phyloP scores from a whole-genome alignment of 2,329 filamentous ascomycete genomes.

The Paracamarosporium sp. region DNA sequence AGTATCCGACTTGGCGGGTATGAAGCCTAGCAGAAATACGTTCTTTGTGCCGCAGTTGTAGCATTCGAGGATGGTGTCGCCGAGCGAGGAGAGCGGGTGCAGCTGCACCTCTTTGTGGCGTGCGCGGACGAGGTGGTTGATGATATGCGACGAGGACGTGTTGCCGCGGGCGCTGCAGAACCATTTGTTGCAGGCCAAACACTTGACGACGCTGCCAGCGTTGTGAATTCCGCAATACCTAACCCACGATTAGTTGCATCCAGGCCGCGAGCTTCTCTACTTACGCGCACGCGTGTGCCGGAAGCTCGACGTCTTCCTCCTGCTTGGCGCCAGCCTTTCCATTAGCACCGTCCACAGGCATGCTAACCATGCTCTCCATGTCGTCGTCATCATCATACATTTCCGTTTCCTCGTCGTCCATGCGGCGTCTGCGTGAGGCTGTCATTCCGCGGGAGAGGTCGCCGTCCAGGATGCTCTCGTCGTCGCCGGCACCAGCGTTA shows the following conservation, averaged over 20 bases:
- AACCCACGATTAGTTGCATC: conserved; percentile 10
- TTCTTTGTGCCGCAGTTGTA: conserved; percentile 99
- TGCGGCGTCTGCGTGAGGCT: conserved; percentile 66
- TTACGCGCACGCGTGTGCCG: conserved; percentile 93
- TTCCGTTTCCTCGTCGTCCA: conserved; percentile 86
- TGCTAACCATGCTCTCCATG: conserved; percentile 76
- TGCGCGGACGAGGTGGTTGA: conserved; percentile 96
- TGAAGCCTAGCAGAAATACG: conserved; percentile 95
- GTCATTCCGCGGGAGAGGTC: conserved; percentile 64
- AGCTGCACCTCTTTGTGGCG: conserved; percentile 99
- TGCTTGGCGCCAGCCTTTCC: conserved; percentile 59
- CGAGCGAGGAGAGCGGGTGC: conserved; percentile 89
- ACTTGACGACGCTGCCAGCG: conserved; percentile 93
- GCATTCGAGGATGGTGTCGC: conserved; percentile 96
- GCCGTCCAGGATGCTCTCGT: conserved; percentile 81
- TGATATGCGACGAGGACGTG: conserved; percentile 94
- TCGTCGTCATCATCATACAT: conserved; percentile 82
- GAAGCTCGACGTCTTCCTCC: conserved; percentile 85
- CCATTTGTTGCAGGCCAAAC: conserved; percentile 95
- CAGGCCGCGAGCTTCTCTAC: conserved; percentile 6
- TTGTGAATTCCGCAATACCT: conserved; percentile 99
- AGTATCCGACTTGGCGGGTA: conserved; percentile 97
- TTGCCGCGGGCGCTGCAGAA: conserved; percentile 98
- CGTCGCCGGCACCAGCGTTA: conserved; percentile 86
- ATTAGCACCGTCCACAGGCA: conserved; percentile 77